These are phyloP conservation scores for Dactylellina sp. DNA, from an alignment of 2,329 filamentous ascomycete genomes.

Conservation along the genomic window DNA sequence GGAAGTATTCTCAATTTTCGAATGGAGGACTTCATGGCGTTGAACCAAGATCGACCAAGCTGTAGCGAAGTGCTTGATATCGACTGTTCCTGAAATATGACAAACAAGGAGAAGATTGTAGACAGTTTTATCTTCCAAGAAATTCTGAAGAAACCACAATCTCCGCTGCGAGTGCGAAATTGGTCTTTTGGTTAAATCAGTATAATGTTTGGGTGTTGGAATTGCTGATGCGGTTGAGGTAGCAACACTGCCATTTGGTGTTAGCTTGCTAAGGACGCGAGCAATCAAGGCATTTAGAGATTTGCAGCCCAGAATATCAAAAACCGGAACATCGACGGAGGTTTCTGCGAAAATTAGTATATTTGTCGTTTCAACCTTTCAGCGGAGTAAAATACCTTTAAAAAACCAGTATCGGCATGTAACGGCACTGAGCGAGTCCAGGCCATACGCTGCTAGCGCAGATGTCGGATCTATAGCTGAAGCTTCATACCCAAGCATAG, in stretches of 20 bases:
- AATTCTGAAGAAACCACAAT: slow-evolving; percentile 60
- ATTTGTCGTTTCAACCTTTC: slow-evolving; percentile 56
- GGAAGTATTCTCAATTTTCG: slow-evolving; percentile 33
- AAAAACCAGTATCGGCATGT: slow-evolving; percentile 51
- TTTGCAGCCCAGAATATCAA: slow-evolving; percentile 60
- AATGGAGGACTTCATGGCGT: slow-evolving; percentile 58
- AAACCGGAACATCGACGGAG: slow-evolving; percentile 59
- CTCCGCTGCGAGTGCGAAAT: slow-evolving; percentile 60
- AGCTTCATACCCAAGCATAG: slow-evolving; percentile 29
- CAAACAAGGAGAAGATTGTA: slow-evolving; percentile 58
- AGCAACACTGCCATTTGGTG: slow-evolving; percentile 22
- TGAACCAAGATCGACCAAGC: slow-evolving; percentile 56
- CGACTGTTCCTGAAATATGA: slow-evolving; percentile 56
- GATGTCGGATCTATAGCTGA: slow-evolving; percentile 30
- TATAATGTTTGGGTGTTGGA: slow-evolving; percentile 26
- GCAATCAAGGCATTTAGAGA: slow-evolving; percentile 58
- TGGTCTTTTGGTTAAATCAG: slow-evolving; percentile 41
- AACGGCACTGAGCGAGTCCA: slow-evolving; percentile 29
- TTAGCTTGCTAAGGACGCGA: slow-evolving; percentile 58
- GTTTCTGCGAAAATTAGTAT: slow-evolving; percentile 58
- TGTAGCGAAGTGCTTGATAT: slow-evolving; percentile 38
- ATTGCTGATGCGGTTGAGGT: slow-evolving; percentile 16
- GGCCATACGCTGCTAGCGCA: slow-evolving; percentile 28
- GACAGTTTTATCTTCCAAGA: slow-evolving; percentile 58
- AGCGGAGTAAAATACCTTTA: slow-evolving; percentile 58